Base-by-base conservation (phyloP, 164 flowering plant genomes). In the Malania oleifera region DNA sequence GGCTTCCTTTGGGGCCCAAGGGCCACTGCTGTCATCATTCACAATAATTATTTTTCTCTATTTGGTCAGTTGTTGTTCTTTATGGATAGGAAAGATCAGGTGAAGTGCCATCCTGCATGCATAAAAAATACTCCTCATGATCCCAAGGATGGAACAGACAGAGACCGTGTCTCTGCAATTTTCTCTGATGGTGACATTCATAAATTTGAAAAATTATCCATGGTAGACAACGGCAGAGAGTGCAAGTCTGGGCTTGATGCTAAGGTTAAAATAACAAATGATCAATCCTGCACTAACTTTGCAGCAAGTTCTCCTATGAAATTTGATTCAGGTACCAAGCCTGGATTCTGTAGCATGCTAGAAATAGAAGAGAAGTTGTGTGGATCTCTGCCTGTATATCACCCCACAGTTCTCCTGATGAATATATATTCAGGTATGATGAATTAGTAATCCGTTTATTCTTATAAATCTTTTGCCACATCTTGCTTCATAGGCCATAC, bases 1-100 rank as follows among this genome's bases (percentile, higher is more conserved):
- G 81, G 71, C 65, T 89, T 91, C 59, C 38, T 70, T 48, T 89
- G 95, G 95, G 95, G 91, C 6, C 84, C 96, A n/a, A 70, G 74
- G 56, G 76, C 83, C 22, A 67, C 78, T 27, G 67, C 76, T 51
- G 57, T 85, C 39, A 65, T 85, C 58, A 65, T 91, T 65, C 91
- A 91, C 54, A 72, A 73, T 38, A 64, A 68, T 49, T 87, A 72
- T 62, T 79, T 95, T 66, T 65, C 73, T 76, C 62, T 78, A 46
- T 74, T 74, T 69, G 81, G 84, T 64, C 85, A 70, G 51, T 83
- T 81, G 79, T 71, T 82, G 60, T 64, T 64, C 55, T 50, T 57
- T 54, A 38, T 35, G 26, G 69, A 76, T 49, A 57, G 61, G 52
- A 73, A 70, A 39, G 17, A 31, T 46, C 65, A 27, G 43, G 41